Evolutionary conservation across 2,329 filamentous ascomycete genomes (phyloP).

Genomic region (Aspergillus awamori): DNA sequence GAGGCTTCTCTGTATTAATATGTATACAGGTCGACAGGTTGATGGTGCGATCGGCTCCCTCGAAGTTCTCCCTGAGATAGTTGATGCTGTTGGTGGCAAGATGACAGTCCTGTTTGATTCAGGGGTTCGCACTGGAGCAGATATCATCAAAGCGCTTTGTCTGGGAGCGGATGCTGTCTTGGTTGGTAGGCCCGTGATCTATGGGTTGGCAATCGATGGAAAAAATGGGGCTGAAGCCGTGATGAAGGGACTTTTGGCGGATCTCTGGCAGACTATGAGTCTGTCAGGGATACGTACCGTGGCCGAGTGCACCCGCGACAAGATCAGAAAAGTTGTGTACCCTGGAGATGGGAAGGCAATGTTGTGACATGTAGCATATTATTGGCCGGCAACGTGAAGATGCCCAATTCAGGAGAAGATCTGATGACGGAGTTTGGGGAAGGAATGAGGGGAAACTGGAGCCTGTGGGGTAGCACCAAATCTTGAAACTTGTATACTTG

Average conservation of each 20-base stretch:
- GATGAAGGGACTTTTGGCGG: conserved; percentile 55
- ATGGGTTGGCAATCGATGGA: conserved; percentile 60
- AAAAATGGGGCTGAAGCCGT: conserved; percentile 58
- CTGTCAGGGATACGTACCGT: conserved; percentile 53
- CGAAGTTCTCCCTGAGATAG: conserved; percentile 61
- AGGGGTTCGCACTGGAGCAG: conserved; percentile 53
- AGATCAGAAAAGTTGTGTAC: conserved; percentile 40
- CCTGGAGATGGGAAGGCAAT: conserved; percentile 39
- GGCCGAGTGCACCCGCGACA: conserved; percentile 36
- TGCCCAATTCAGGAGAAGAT: background rate
- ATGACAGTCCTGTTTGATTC: conserved; percentile 56
- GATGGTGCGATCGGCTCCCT: conserved; percentile 56
- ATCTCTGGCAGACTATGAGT: conserved; percentile 60
- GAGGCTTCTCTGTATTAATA: background rate
- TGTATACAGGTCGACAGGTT: conserved; percentile 46
- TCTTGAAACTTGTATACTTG: background rate
- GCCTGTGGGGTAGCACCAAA: background rate
- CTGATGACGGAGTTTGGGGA: background rate
- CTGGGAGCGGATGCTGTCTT: conserved; percentile 62
- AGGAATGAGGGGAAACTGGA: conserved; percentile 1
- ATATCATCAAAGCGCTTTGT: conserved; percentile 56
- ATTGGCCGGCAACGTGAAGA: background rate
- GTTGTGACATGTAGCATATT: conserved; percentile 26
- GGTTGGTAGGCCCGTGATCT: conserved; percentile 61
- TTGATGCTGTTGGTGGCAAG: conserved; percentile 58